Evolutionary conservation across 2,329 filamentous ascomycete species (phyloP).

Genomic region (Alternaria brassicae): DNA sequence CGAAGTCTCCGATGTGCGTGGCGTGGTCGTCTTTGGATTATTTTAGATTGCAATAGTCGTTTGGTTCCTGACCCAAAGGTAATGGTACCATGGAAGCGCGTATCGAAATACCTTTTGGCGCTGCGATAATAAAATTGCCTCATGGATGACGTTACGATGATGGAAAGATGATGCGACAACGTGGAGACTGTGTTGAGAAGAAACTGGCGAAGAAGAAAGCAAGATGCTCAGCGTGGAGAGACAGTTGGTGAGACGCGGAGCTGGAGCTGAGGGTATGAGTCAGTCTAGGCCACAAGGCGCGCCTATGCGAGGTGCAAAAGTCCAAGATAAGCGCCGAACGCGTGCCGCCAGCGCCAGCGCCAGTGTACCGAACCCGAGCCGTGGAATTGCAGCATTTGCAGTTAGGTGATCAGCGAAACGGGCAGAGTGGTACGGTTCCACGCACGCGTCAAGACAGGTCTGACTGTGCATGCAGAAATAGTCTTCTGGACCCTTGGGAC

Average conservation of each 20-base stretch:
- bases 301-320: background rate
- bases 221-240: background rate
- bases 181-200: background rate
- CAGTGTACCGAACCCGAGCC: conserved; percentile 1
- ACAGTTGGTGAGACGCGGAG: background rate
- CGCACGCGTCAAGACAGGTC: background rate
- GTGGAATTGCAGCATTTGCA: background rate
- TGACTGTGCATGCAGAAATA: background rate
- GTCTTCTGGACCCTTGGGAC: background rate
- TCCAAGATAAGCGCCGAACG: background rate
- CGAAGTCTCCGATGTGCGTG: background rate
- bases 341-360: background rate
- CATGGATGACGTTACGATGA: background rate
- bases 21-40: background rate
- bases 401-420: background rate
- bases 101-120: background rate
- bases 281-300: background rate
- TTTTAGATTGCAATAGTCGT: background rate
- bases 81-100: background rate
- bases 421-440: background rate
- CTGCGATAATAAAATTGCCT: background rate
- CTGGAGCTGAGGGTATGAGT: background rate
- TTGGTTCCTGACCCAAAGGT: background rate
- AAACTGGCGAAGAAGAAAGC: background rate
- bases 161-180: background rate